Evolutionary conservation across 495 filamentous ascomycete genomes (phyloP).

Genomic region (Neohortaea acidophila): DNA sequence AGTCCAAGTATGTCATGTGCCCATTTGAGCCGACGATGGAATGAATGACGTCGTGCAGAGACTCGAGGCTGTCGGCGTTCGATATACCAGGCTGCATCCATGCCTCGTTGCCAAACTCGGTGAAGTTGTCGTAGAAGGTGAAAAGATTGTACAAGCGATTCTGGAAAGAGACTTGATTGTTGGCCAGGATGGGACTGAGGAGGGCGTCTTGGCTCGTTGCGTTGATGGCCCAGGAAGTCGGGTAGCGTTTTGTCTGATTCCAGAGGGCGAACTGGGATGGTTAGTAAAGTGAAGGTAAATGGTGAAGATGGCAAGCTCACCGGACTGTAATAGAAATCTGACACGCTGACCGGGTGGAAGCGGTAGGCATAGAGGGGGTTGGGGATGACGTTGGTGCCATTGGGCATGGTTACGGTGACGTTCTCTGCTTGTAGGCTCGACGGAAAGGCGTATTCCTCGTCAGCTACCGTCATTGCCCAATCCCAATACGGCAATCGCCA

Average conservation of each 20-base stretch:
- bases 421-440: conserved; percentile 30
- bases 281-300: not conserved
- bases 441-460: conserved; percentile 34
- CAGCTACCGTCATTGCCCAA: conserved; percentile 41
- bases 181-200: conserved; percentile 35
- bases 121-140: conserved; percentile 41
- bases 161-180: conserved; percentile 29
- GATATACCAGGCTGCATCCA: conserved; percentile 29
- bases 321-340: conserved; percentile 26
- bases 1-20: conserved; percentile 50
- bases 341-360: conserved; percentile 39
- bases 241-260: conserved; percentile 35
- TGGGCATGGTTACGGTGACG: conserved; percentile 38
- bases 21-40: conserved; percentile 39
- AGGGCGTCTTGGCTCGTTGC: conserved; percentile 38
- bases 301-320: conserved; percentile 25
- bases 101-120: conserved; percentile 42
- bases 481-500: conserved; percentile 57
- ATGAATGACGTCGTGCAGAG: conserved; percentile 51
- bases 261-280: conserved; percentile 31
- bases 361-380: conserved; percentile 50
- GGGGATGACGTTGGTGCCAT: conserved; percentile 33
- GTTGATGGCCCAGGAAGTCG: conserved; percentile 27
- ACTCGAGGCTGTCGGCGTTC: conserved; percentile 43
- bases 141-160: conserved; percentile 46